These are phyloP conservation scores for Stenogyne calaminthoides DNA, from an alignment of 305 asterid genomes.

Conservation along the genomic window DNA sequence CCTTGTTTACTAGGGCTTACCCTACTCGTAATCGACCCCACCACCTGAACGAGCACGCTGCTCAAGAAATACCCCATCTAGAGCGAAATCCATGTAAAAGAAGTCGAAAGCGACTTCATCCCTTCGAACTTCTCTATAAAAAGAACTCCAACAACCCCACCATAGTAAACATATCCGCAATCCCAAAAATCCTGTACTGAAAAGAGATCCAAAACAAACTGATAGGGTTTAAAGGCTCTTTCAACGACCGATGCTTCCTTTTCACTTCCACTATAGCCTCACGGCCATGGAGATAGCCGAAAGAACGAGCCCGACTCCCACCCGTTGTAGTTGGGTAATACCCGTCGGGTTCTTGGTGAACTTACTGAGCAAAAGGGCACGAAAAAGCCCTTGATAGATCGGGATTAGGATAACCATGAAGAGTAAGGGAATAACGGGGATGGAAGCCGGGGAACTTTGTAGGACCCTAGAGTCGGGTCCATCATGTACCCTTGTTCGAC, in stretches of 20 bases:
- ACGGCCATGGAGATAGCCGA: constrained; percentile 55
- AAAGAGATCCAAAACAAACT: constrained; percentile 64
- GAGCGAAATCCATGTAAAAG: constrained; percentile 49
- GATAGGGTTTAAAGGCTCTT: constrained; percentile 33
- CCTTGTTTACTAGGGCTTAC: constrained; percentile 35
- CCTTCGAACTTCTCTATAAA: constrained; percentile 50
- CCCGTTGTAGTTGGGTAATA: constrained; percentile 63
- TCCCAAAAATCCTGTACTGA: constrained; percentile 56
- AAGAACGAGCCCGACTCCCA: constrained; percentile 64
- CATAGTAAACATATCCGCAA: constrained; percentile 54
- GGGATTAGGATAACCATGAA: constrained; percentile 67
- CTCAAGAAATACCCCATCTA: constrained; percentile 50
- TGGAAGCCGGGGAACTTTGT: constrained; percentile 53
- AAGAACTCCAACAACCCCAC: constrained; percentile 53
- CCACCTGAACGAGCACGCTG: constrained; percentile 39
- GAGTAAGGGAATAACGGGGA: constrained; percentile 61
- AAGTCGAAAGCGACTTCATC: constrained; percentile 54
- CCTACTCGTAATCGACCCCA: constrained; percentile 34
- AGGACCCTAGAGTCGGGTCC: constrained; percentile 45
- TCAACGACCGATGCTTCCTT: constrained; percentile 35
- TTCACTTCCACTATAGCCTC: constrained; percentile 58
- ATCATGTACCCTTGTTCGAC: constrained; percentile 56
- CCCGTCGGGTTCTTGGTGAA: constrained; percentile 59
- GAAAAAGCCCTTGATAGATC: constrained; percentile 47
- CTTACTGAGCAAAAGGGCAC: constrained; percentile 51